Conservation (phyloP, 2,329 filamentous ascomycete species). For the Pseudonectria foliicola region DNA sequence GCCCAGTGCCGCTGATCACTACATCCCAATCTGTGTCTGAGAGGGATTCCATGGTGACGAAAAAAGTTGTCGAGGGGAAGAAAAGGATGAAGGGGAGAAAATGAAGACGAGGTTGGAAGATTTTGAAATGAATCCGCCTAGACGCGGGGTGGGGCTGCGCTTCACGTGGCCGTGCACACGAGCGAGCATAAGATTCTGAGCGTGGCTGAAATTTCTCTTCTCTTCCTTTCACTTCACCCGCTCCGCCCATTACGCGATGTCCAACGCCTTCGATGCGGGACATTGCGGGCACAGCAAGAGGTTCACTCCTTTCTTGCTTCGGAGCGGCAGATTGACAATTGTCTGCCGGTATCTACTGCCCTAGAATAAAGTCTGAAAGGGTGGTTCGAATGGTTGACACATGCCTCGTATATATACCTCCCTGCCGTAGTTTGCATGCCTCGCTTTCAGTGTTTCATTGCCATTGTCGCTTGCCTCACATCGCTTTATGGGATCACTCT, state of each 20-base stretch:
- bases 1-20: slow-evolving; percentile 69
- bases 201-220: slow-evolving; percentile 22
- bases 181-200: no score
- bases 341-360: slow-evolving; percentile 83
- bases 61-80: slow-evolving; percentile 5
- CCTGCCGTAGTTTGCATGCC: no score
- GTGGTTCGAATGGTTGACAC: slow-evolving; percentile 80
- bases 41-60: slow-evolving; percentile 60
- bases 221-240: slow-evolving; percentile 20
- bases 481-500: slow-evolving; percentile 1
- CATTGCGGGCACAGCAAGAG: slow-evolving; percentile 35
- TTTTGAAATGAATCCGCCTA: slow-evolving; percentile 8
- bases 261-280: slow-evolving; percentile 19
- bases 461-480: no score
- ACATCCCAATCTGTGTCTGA: slow-evolving; percentile 72
- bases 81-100: slow-evolving; percentile 4
- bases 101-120: slow-evolving; percentile 12
- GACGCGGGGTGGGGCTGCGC: slow-evolving; percentile 16
- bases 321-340: slow-evolving; percentile 57
- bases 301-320: slow-evolving; percentile 42
- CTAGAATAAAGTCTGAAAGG: slow-evolving; percentile 71
- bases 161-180: slow-evolving; percentile 12
- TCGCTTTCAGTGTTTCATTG: no score
- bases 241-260: slow-evolving; percentile 26
- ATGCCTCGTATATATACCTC: slow-evolving; percentile 30